Conservation (phyloP, 192 early-diverging fungal species). For the Coemansia sp. region DNA sequence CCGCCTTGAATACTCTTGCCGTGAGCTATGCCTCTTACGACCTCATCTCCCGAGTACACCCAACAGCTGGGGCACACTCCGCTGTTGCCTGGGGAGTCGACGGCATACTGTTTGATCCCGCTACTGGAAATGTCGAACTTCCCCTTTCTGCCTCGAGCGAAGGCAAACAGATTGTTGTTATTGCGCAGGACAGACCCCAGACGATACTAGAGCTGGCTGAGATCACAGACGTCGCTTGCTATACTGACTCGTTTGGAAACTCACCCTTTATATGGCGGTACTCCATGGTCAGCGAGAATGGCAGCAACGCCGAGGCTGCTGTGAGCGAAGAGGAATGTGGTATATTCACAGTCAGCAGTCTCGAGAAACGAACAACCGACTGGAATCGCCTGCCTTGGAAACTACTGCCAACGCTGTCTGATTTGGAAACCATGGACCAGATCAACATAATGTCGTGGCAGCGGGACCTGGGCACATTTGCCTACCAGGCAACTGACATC, state of each 20-base stretch:
- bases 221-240: background rate
- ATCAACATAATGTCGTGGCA: conserved; percentile 54
- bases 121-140: conserved; percentile 13
- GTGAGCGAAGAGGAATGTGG: background rate
- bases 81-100: conserved; percentile 45
- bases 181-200: conserved; percentile 25
- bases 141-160: background rate
- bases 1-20: conserved; percentile 36
- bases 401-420: conserved; percentile 45
- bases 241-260: background rate
- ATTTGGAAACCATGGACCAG: conserved; percentile 54
- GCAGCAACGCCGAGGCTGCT: background rate
- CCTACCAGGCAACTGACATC: conserved; percentile 61
- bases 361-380: conserved; percentile 46
- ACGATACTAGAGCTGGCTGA: background rate
- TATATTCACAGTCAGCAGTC: conserved; percentile 10
- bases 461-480: conserved; percentile 46
- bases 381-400: conserved; percentile 54
- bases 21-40: conserved; percentile 23
- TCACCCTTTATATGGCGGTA: conserved; percentile 30
- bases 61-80: background rate
- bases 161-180: conserved; percentile 2
- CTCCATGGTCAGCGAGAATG: background rate
- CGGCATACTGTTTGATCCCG: conserved; percentile 12
- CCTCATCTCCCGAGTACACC: background rate